Evolutionary conservation across 2,329 filamentous ascomycete genomes (phyloP), one percentile per base, ranked within the genome.

Genomic region (Cordyceps militaris): DNA sequence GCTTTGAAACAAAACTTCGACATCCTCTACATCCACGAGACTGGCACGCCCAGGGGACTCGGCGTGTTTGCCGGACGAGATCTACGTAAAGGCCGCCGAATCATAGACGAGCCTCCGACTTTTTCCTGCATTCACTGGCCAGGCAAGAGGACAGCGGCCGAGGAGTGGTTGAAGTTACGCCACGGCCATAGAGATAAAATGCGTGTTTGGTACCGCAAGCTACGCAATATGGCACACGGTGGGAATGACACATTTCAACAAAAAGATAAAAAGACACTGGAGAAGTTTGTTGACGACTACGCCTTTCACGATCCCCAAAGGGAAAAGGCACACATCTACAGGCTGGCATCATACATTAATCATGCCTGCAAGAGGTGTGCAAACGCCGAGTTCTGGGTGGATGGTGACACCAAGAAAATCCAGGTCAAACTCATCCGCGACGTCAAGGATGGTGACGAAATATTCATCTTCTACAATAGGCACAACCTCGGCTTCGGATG

Each of bases 401-500:
- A 64, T 8, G 32, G 56, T 10, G 24, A 10, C 0, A 62, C 63
- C 7, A 43, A 64, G 24, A 3, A 7, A 1, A 69, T 71, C 14
- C 55, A 24, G 0, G 57, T 70, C 19, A 61, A 8, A 21, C 53
- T 63, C 1, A 5, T 51, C 7, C 61, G 46, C 10, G 6, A 46
- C 3, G 38, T 76, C 30, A 48, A 36, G 3, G 32, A 57, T 2
- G 69, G 63, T 11, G 64, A 74, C 4, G 67, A 76, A 61, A 60
- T 76, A 32, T 70, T 70, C 32, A 70, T 76, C 62, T 60, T 70
- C 61, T 75, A 76, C 57, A 63, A 66, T 53, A 67, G 67, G 40
- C 40, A 21, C 24, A 57, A 62, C 3, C 58, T 68, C 54, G 52
- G 60, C 10, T 71, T 70, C 40, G 42, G 46, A 0, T 75, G 73